These are phyloP conservation scores for Phytophthora pinifolia DNA, from an alignment of 352 stramenopile genomes.

Conservation along the genomic window DNA sequence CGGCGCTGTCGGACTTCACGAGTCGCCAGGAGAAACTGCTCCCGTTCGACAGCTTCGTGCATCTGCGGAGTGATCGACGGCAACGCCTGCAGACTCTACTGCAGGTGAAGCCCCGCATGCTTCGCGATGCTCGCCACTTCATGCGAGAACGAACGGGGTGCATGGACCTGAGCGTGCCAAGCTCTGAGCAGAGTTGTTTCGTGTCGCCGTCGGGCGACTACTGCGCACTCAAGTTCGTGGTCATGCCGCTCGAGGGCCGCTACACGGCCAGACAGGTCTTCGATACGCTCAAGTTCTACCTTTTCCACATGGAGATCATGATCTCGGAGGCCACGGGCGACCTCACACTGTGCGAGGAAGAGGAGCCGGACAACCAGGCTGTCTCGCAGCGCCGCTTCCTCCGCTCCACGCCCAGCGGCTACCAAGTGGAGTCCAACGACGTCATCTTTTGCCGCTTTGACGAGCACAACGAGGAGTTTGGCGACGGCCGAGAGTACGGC, in stretches of 20 bases:
- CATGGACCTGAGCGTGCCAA: constrained; percentile 22
- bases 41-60: constrained; percentile 29
- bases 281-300: constrained; percentile 30
- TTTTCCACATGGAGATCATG: constrained; percentile 43
- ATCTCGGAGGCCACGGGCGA: constrained; percentile 39
- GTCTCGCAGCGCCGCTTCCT: constrained; percentile 31
- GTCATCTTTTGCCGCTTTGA: constrained; percentile 32
- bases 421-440: constrained; percentile 36
- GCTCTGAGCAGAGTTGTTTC: constrained; percentile 26
- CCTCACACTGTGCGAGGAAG: constrained; percentile 32
- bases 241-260: constrained; percentile 25
- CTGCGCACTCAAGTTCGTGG: constrained; percentile 30
- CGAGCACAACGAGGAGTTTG: constrained; percentile 26
- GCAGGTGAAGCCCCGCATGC: constrained; percentile 14
- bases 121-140: constrained; percentile 28
- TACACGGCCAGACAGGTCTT: constrained; percentile 29
- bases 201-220: constrained; percentile 29
- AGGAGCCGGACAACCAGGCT: constrained; percentile 13
- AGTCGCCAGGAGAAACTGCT: constrained; percentile 32
- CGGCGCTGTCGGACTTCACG: constrained; percentile 27
- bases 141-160: constrained; percentile 29
- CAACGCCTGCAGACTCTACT: constrained; percentile 18
- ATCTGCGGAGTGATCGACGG: constrained; percentile 14
- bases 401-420: constrained; percentile 25
- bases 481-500: constrained; percentile 22